Conservation (phyloP, 768 basidiomycete species). For the Pholiota conissans region DNA sequence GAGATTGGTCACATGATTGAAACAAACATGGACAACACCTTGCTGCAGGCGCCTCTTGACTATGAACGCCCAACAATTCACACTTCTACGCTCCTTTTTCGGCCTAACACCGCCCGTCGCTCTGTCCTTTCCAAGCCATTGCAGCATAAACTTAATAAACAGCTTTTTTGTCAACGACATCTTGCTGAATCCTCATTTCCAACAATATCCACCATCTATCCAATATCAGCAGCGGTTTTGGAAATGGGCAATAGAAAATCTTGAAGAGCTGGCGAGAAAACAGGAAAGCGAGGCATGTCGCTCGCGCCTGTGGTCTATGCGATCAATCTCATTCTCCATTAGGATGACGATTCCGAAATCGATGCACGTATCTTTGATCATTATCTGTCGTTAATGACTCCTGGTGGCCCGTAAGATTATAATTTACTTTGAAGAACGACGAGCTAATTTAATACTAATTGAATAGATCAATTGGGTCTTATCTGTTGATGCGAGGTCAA, state of each 20-base stretch:
- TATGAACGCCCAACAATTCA: slow-evolving; percentile 37
- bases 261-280: slow-evolving; percentile 44
- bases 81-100: slow-evolving; percentile 52
- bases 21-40: slow-evolving; percentile 6
- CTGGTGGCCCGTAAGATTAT: slow-evolving; percentile 32
- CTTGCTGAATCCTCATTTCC: slow-evolving; percentile 52
- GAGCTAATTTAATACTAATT: not conserved
- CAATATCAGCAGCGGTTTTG: slow-evolving; percentile 68
- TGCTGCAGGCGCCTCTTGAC: not conserved
- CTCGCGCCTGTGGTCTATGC: slow-evolving; percentile 8
- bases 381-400: slow-evolving; percentile 49
- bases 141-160: slow-evolving; percentile 44
- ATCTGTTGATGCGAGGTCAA: slow-evolving; percentile 20
- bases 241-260: slow-evolving; percentile 63
- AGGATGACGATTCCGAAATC: slow-evolving; percentile 56
- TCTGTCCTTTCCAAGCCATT: slow-evolving; percentile 39
- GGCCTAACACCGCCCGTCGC: slow-evolving; percentile 45
- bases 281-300: slow-evolving; percentile 41
- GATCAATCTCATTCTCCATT: slow-evolving; percentile 3
- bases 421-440: slow-evolving; percentile 4
- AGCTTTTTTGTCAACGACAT: slow-evolving; percentile 53
- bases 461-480: slow-evolving; percentile 22
- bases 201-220: slow-evolving; percentile 58
- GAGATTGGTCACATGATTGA: slow-evolving; percentile 28
- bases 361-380: slow-evolving; percentile 65